Evolutionary conservation across 1,139 yeast genomes (phyloP), one percentile per base, ranked within the genome.

Genomic region (Taiozyma sp.): DNA sequence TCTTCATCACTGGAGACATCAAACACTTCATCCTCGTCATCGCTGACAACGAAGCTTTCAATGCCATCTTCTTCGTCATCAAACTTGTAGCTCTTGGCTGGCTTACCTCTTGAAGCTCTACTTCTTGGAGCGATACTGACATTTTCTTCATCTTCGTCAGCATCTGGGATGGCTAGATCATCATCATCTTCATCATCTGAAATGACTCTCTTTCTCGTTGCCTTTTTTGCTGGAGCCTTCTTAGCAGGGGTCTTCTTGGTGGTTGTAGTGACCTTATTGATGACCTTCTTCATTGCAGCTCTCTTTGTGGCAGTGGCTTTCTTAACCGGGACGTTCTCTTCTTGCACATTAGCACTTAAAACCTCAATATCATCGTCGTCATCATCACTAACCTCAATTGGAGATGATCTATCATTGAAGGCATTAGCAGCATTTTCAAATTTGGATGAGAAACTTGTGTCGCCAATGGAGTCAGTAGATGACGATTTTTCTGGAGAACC

Each of bases 401-500:
- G 46, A 44, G 48, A 52, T 16, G 48, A 49, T 42, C 50, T 50
- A 4, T 50, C 48, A 34, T 50, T 43, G 36, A 50, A 49, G 10
- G 54, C 50, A 19, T 34, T 34, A 3, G 49, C 54, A 14, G 57
- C 54, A 14, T 51, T 55, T 28, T 65, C 67, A 46, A 64, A 66
- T 8, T 63, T 50, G 57, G 48, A 40, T 24, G 51, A 42, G 43
- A 52, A 40, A 46, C 57, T 34, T 36, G 44, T 24, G 49, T 62
- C 59, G 58, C 63, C 58, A 23, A 60, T 65, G 48, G 61, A 63
- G 22, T 51, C 54, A 50, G 51, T 55, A 9, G 42, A 28, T 22
- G 54, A 51, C 5, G 56, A 42, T 39, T 55, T 55, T 7, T 53
- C 54, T 16, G 69, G 67, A 0, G 69, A 59, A 3, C 67, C 69